Evolutionary conservation across 2,329 filamentous ascomycete genomes (phyloP).

Genomic region (Nigrospora osmanthi): DNA sequence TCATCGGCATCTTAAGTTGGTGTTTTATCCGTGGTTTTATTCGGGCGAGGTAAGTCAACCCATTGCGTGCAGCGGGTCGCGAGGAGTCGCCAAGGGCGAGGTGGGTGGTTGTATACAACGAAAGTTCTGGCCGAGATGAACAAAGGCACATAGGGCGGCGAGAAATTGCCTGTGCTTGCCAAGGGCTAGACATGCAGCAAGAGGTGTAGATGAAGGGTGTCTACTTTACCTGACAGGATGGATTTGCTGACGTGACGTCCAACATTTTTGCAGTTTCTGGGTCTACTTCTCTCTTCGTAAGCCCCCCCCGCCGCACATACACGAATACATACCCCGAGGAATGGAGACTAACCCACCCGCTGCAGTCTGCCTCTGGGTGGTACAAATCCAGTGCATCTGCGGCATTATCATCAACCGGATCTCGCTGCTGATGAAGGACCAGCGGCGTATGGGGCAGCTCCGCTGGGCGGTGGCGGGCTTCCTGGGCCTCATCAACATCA

Average conservation of each 20-base stretch:
- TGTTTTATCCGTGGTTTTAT: slow-evolving; percentile 8
- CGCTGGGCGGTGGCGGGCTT: slow-evolving; percentile 31
- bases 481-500: slow-evolving; percentile 38
- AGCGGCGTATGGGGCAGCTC: slow-evolving; percentile 22
- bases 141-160: no score
- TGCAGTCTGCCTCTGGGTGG: slow-evolving; percentile 19
- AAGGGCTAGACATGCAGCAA: no score
- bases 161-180: no score
- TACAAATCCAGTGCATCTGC: slow-evolving; percentile 36
- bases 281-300: slow-evolving; percentile 3
- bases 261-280: neutral
- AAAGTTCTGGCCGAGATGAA: no score
- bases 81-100: no score
- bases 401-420: slow-evolving; percentile 45
- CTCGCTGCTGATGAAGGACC: slow-evolving; percentile 32
- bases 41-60: neutral
- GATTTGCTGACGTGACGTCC: neutral
- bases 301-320: neutral
- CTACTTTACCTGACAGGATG: neutral
- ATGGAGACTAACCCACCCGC: neutral
- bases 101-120: no score
- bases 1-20: slow-evolving; percentile 19
- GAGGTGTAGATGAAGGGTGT: no score
- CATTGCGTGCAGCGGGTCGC: neutral
- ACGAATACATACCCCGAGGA: neutral